Evolutionary conservation across 2,329 filamentous ascomycete species (phyloP).

Genomic region (Zymoseptoria crescenta): DNA sequence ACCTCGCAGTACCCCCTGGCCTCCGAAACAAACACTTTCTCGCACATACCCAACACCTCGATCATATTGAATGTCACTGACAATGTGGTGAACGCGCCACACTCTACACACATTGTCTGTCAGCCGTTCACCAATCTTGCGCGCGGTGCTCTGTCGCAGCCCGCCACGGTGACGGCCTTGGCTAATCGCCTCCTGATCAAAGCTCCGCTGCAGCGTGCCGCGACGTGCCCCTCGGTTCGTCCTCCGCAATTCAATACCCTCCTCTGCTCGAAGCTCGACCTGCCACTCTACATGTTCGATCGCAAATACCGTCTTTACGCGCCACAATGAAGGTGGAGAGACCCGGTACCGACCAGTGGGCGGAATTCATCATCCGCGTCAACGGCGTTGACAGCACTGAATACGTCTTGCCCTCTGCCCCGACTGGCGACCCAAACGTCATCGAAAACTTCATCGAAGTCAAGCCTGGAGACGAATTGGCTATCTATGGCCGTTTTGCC

Average conservation of each 20-base stretch:
- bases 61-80: not conserved
- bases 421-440: constrained; percentile 22
- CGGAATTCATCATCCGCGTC: constrained; percentile 25
- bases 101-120: not conserved
- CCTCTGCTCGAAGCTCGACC: not conserved
- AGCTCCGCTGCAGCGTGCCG: not conserved
- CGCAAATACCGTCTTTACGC: not conserved
- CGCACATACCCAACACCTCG: not conserved
- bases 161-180: not conserved
- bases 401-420: constrained; percentile 26
- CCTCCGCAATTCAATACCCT: not conserved
- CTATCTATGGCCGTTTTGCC: constrained; percentile 25
- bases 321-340: constrained; percentile 32
- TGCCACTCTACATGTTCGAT: not conserved
- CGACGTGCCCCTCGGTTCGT: not conserved
- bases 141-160: not conserved
- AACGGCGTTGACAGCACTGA: constrained; percentile 25
- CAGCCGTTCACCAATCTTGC: not conserved
- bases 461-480: constrained; percentile 25
- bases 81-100: not conserved
- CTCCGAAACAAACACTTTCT: not conserved
- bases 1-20: not conserved
- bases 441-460: constrained; percentile 32
- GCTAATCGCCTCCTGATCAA: not conserved
- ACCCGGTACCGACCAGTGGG: constrained; percentile 28